Conservation (phyloP, 495 filamentous ascomycete genomes). For the Penicillium cataractarum region DNA sequence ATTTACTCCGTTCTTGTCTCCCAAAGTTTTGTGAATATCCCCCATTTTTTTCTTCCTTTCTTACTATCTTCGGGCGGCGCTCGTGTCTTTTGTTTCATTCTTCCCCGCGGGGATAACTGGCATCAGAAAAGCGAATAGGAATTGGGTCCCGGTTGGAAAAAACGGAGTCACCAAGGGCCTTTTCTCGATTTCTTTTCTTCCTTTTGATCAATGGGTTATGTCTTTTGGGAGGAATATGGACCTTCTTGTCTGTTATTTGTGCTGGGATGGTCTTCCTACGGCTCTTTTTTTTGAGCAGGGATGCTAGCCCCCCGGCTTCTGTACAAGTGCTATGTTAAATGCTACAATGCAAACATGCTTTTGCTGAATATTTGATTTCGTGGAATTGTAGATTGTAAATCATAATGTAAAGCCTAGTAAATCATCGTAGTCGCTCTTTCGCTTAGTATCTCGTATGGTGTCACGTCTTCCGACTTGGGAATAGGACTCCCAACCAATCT, state of each 20-base stretch:
- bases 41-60: conserved; percentile 9
- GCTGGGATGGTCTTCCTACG: conserved; percentile 17
- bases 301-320: conserved; percentile 29
- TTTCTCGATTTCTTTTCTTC: conserved; percentile 7
- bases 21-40: conserved; percentile 36
- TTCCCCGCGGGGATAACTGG: conserved; percentile 12
- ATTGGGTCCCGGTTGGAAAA: conserved; percentile 24
- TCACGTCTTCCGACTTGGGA: neutral
- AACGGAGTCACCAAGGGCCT: conserved; percentile 21
- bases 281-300: conserved; percentile 20
- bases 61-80: conserved; percentile 26
- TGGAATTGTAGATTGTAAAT: conserved; percentile 1
- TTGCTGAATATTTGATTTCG: neutral
- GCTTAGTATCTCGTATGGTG: neutral
- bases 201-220: neutral
- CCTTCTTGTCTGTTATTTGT: conserved; percentile 18
- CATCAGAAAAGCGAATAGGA: conserved; percentile 30
- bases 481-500: no score
- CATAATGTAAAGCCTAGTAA: neutral
- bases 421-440: neutral
- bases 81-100: conserved; percentile 25
- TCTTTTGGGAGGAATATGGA: conserved; percentile 2
- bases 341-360: conserved; percentile 29
- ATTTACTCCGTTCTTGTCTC: conserved; percentile 5
- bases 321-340: conserved; percentile 28